phyloP scores from a whole-genome alignment of 2,329 filamentous ascomycete genomes.

The Teratosphaeria destructans region DNA sequence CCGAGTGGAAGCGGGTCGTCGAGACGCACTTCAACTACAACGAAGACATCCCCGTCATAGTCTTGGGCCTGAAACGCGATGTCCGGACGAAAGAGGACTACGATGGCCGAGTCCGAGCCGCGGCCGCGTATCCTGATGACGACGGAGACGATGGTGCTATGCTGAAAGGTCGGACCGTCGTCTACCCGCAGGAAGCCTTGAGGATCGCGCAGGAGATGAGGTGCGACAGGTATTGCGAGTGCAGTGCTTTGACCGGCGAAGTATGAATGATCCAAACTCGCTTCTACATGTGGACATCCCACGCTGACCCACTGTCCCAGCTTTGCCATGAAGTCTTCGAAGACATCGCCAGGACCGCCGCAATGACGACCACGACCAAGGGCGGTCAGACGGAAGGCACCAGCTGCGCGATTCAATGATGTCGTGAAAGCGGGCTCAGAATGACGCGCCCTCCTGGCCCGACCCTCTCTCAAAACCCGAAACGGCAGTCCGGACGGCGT shows the following conservation, averaged over 20 bases:
- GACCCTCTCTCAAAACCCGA: no score
- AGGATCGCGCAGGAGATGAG: conserved; percentile 47
- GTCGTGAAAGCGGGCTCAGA: not conserved
- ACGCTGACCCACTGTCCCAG: conserved; percentile 24
- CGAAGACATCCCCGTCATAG: conserved; percentile 45
- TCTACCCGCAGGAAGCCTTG: conserved; percentile 42
- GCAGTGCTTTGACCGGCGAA: conserved; percentile 47
- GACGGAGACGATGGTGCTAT: conserved; percentile 19
- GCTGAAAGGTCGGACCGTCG: conserved; percentile 28
- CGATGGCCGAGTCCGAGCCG: conserved; percentile 13
- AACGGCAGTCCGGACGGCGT: no score
- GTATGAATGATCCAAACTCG: not conserved
- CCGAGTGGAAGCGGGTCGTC: conserved; percentile 33
- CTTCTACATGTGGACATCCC: not conserved
- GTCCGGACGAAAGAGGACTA: conserved; percentile 37
- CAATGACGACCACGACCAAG: conserved; percentile 45
- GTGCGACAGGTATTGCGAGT: conserved; percentile 53
- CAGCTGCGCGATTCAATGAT: conserved; percentile 15
- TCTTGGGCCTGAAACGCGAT: conserved; percentile 51
- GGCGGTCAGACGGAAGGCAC: conserved; percentile 30
- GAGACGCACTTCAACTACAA: conserved; percentile 44
- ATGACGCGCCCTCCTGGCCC: not conserved
- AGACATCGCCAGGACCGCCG: conserved; percentile 48
- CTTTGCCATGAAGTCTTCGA: conserved; percentile 50
- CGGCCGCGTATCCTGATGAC: conserved; percentile 4